Conservation (phyloP, 2,329 filamentous ascomycete species). For the Blastomyces silverae region DNA sequence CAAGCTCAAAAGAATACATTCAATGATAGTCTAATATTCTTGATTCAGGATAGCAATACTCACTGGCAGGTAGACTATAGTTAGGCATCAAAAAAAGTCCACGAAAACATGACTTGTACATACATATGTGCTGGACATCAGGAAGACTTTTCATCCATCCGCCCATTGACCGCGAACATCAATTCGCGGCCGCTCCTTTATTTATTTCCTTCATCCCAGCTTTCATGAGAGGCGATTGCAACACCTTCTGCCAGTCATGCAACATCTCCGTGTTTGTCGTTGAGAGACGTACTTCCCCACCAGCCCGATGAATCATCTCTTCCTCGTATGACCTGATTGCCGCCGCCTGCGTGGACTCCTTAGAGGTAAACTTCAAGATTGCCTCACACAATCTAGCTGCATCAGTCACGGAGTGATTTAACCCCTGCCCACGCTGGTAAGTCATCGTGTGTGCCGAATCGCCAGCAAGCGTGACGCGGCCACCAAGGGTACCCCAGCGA, state of each 20-base stretch:
- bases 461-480: conserved; percentile 24
- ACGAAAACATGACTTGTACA: neutral
- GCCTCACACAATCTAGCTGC: conserved; percentile 22
- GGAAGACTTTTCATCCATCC: neutral
- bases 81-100: neutral
- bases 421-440: conserved; percentile 25
- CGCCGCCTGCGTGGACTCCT: conserved; percentile 16
- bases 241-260: conserved; percentile 36
- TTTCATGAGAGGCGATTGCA: conserved; percentile 19
- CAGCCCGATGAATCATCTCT: conserved; percentile 38
- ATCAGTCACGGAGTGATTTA: conserved; percentile 27
- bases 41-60: neutral
- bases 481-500: conserved; percentile 25
- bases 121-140: neutral
- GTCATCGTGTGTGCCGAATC: conserved; percentile 27
- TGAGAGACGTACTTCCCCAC: conserved; percentile 41
- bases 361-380: conserved; percentile 18
- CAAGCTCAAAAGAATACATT: neutral
- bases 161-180: neutral
- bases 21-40: neutral
- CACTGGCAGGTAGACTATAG: neutral
- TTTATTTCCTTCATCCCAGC: conserved; percentile 14
- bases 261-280: conserved; percentile 43
- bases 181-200: neutral
- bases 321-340: conserved; percentile 29